phyloP scores from a whole-genome alignment of 768 basidiomycete genomes.

The Mycena chlorophos region DNA sequence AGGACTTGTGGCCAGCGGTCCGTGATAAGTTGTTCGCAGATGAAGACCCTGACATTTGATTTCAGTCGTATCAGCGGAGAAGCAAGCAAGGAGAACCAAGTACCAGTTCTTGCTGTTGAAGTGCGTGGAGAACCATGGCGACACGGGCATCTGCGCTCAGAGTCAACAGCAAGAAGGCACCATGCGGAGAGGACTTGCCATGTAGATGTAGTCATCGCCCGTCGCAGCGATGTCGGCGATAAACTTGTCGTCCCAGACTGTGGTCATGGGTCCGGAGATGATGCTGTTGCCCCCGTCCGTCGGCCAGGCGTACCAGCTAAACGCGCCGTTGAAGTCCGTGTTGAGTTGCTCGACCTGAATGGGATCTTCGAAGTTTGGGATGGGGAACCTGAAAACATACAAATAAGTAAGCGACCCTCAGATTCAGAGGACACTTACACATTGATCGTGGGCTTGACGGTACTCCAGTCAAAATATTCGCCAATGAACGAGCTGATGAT shows the following conservation, averaged over 20 bases:
- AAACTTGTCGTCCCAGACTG: slow-evolving; percentile 6
- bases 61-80: too few species aligned
- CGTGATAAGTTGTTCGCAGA: slow-evolving; percentile 23
- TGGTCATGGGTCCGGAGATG: slow-evolving; percentile 9
- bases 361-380: slow-evolving; percentile 29
- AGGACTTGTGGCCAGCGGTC: slow-evolving; percentile 25
- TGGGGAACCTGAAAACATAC: too few species aligned
- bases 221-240: slow-evolving; percentile 7
- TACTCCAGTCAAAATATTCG: slow-evolving; percentile 41
- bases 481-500: slow-evolving; percentile 47
- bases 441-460: slow-evolving; percentile 12
- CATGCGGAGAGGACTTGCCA: neutral
- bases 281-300: slow-evolving; percentile 19
- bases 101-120: slow-evolving; percentile 9
- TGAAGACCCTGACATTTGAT: slow-evolving; percentile 21
- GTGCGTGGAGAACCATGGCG: slow-evolving; percentile 43
- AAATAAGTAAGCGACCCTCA: too few species aligned
- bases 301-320: slow-evolving; percentile 32
- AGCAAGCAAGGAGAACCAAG: too few species aligned
- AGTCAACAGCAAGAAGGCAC: neutral
- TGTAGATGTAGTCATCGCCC: slow-evolving; percentile 14
- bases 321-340: slow-evolving; percentile 28
- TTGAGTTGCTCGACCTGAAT: slow-evolving; percentile 16
- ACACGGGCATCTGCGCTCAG: slow-evolving; percentile 14
- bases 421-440: too few species aligned